These are phyloP conservation scores for Acacia melanoxylon DNA, from an alignment of 306 rosid species.

Conservation along the genomic window DNA sequence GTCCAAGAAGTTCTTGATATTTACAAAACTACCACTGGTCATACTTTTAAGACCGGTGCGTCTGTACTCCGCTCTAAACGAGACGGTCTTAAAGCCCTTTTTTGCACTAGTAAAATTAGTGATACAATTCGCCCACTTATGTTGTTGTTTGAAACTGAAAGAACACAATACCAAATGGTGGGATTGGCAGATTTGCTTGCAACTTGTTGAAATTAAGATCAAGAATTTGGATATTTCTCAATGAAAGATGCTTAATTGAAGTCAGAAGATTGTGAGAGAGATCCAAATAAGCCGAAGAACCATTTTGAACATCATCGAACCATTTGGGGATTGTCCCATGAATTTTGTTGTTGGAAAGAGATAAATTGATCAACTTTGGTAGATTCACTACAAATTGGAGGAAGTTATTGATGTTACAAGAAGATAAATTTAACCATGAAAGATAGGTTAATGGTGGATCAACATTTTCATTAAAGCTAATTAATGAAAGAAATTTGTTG, in stretches of 20 bases:
- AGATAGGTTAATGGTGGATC: too few relatives aligned
- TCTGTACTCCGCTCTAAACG: too few relatives aligned
- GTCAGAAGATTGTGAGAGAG: conserved; percentile 30
- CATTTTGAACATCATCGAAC: background rate
- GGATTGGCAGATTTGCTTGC: conserved; percentile 23
- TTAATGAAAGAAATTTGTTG: too few relatives aligned
- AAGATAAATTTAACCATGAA: conserved; percentile 9
- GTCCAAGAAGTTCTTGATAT: too few relatives aligned
- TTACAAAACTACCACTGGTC: too few relatives aligned
- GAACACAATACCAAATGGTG: background rate
- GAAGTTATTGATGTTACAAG: background rate
- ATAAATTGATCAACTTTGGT: background rate
- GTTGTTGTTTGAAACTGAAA: conserved; percentile 29
- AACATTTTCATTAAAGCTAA: too few relatives aligned
- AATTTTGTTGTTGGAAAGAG: too few relatives aligned
- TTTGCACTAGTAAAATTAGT: too few relatives aligned
- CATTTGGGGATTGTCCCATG: too few relatives aligned
- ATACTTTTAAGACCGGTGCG: too few relatives aligned
- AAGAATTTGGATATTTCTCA: background rate
- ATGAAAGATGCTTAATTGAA: background rate
- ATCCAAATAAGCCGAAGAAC: background rate
- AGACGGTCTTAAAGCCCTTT: too few relatives aligned
- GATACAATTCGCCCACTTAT: conserved; percentile 19
- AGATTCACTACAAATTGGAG: background rate
- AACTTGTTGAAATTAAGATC: conserved; percentile 23